Percentiles rank a stretch among this genome's conserved stretches.
Conservation (phyloP, 148 eudicot species). For the Limonium bicolor region DNA sequence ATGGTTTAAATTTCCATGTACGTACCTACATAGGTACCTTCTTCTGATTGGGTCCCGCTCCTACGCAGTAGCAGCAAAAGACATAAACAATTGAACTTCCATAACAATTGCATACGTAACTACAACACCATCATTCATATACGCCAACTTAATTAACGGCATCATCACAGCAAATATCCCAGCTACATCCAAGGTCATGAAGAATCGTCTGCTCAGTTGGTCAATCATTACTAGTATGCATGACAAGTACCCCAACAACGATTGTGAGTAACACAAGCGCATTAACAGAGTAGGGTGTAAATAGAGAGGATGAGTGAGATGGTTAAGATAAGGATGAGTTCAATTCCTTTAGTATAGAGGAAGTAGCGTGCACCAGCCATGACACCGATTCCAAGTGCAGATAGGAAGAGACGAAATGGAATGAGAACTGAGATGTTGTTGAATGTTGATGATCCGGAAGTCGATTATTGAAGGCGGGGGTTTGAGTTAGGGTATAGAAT, state of each 20-base stretch:
- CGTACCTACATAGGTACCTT: too few species aligned
- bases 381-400: conserved; percentile 17
- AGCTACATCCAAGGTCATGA: conserved; percentile 37
- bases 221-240: conserved; percentile 32
- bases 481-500: conserved; percentile 17
- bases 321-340: conserved; percentile 50
- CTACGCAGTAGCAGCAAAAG: conserved; percentile 34
- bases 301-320: conserved; percentile 45
- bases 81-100: conserved; percentile 49
- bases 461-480: conserved; percentile 11
- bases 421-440: too few species aligned
- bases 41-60: too few species aligned
- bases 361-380: conserved; percentile 48
- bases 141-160: conserved; percentile 41
- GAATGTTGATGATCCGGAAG: too few species aligned
- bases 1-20: too few species aligned
- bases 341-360: conserved; percentile 36
- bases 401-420: conserved; percentile 6
- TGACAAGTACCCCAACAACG: conserved; percentile 41
- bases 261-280: conserved; percentile 40
- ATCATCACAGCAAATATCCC: conserved; percentile 33
- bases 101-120: conserved; percentile 34
- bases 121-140: conserved; percentile 22
- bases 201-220: conserved; percentile 36
- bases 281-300: conserved; percentile 40